Base-by-base conservation (phyloP, 2,329 filamentous ascomycete genomes). In the Phaeophleospora eucalypticola region DNA sequence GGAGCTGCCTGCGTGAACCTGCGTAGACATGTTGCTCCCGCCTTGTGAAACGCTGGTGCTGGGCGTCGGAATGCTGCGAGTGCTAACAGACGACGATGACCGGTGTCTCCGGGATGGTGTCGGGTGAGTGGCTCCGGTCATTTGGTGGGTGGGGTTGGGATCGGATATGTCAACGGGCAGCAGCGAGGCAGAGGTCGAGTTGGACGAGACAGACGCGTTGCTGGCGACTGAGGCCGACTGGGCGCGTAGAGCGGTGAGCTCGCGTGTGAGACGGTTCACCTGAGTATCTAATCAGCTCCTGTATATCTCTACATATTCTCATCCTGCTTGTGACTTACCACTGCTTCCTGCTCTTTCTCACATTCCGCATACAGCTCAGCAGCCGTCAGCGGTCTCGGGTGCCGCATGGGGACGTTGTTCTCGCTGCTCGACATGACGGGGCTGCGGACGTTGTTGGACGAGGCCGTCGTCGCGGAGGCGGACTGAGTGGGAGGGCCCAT, bases 281-380 rank as follows among this genome's bases (percentile, higher is more conserved):
- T 91, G 37, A 14, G 41, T 36, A 21, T 17, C 15, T 49, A 40
- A 52, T 46, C 40, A 45, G 32, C 9, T 40, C 17, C 9, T 20
- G n/a, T 21, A 3, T 33, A 8, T 19, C 12, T 39, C n/a, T n/a
- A n/a, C n/a, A n/a, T n/a, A 3, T 10, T 14, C 18, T 32, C 12
- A 16, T 29, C 34, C 12, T 32, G 33, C 21, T 44, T n/a, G 14
- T 41, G 24, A 49, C 82, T 54, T 76, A 93, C 90, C 60, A 96
- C 85, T 29, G 89, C 87, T 68, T 97, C 91, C 61, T 97, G 90
- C 65, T 97, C 91, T 68, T 94, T 93, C 69, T 97, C 91, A 19
- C 96, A 76, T 71, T 95, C 82, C 49, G 87, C 76, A 67, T 96
- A 89, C 51, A 97, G 76, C 67, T 97, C 91, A 3, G 89, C 86